Conservation (phyloP, 768 basidiomycete species). For the Paxillus rubicundulus region DNA sequence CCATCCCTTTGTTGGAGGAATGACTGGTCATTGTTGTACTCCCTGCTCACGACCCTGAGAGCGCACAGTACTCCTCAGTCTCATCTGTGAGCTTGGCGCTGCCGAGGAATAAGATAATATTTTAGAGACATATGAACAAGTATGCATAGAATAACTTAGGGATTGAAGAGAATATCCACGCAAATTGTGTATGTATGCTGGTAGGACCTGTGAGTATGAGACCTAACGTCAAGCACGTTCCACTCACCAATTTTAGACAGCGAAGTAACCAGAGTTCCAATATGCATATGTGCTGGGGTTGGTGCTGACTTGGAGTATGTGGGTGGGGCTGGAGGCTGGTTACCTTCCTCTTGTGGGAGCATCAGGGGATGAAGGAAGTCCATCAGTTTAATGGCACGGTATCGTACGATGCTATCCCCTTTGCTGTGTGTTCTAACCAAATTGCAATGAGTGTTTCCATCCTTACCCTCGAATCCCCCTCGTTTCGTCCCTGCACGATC, state of each 20-base stretch:
- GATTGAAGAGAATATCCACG: slow-evolving; percentile 93
- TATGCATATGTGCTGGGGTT: slow-evolving; percentile 59
- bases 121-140: slow-evolving; percentile 63
- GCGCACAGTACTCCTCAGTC: slow-evolving; percentile 56
- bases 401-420: too few species aligned
- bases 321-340: too few species aligned
- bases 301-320: slow-evolving; percentile 64
- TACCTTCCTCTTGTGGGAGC: slow-evolving; percentile 62
- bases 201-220: slow-evolving; percentile 3
- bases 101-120: slow-evolving; percentile 78
- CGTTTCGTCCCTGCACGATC: slow-evolving; percentile 54
- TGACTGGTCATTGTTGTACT: slow-evolving; percentile 78
- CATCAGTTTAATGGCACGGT: slow-evolving; percentile 51
- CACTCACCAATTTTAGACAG: slow-evolving; percentile 67
- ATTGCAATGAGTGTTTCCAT: slow-evolving; percentile 54
- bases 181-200: slow-evolving; percentile 85
- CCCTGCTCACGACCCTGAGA: slow-evolving; percentile 54
- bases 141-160: slow-evolving; percentile 91
- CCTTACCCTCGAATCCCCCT: too few species aligned
- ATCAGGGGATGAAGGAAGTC: slow-evolving; percentile 68
- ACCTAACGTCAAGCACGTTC: not conserved
- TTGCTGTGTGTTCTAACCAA: too few species aligned
- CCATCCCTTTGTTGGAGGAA: slow-evolving; percentile 73
- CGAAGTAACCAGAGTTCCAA: slow-evolving; percentile 65
- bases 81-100: slow-evolving; percentile 57